These are phyloP conservation scores for Baudoinia panamericana DNA, from an alignment of 495 filamentous ascomycete genomes.

Conservation along the genomic window DNA sequence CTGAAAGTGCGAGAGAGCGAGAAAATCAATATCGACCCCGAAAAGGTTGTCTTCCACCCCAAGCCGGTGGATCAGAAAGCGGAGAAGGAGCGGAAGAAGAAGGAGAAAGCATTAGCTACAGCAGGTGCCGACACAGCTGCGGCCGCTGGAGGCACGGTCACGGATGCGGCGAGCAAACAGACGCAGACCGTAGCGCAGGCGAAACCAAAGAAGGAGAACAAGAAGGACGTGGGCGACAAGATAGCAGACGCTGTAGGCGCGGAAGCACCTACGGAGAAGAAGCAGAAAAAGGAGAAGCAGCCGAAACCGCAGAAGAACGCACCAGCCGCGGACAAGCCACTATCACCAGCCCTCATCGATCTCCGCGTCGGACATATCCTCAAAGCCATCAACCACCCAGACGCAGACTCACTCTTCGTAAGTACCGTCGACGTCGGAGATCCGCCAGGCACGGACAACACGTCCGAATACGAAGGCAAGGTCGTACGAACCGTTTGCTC, in stretches of 20 bases:
- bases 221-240: conserved; percentile 25
- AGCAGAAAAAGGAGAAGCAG: conserved; percentile 64
- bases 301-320: conserved; percentile 53
- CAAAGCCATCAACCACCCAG: conserved; percentile 85
- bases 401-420: conserved; percentile 90
- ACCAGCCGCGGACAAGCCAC: conserved; percentile 46
- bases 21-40: conserved; percentile 66
- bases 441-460: conserved; percentile 71
- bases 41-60: conserved; percentile 57
- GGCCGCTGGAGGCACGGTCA: conserved; percentile 15
- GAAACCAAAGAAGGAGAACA: conserved; percentile 26
- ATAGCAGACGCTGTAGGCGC: conserved; percentile 23
- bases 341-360: conserved; percentile 79
- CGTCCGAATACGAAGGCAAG: conserved; percentile 73
- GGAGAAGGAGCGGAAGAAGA: conserved; percentile 43
- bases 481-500: conserved; percentile 91
- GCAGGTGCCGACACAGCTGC: conserved; percentile 18
- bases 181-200: conserved; percentile 12
- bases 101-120: conserved; percentile 29
- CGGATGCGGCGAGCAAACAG: conserved; percentile 6
- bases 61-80: conserved; percentile 38
- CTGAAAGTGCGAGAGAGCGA: conserved; percentile 56
- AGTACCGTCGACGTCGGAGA: conserved; percentile 96
- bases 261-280: conserved; percentile 24
- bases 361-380: conserved; percentile 94